A percentile compares a stretch with the other conserved stretches of the same genome.
phyloP scores from a whole-genome alignment of 139 green algal genomes.

The Chlamydomonas sphaeroides region DNA sequence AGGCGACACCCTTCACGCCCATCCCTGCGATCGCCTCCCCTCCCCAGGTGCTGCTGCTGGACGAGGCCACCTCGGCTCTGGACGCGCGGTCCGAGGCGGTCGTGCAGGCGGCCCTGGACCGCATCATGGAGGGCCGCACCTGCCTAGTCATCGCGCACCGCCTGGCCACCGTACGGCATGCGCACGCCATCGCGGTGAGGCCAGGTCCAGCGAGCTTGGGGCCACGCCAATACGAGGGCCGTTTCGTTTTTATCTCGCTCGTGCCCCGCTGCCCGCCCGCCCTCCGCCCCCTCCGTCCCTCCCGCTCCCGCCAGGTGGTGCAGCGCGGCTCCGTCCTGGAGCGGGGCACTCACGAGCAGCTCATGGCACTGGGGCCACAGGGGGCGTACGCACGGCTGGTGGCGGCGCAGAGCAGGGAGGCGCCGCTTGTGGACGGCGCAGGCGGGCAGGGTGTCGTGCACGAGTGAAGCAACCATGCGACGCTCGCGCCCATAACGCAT shows the following conservation, averaged over 20 bases:
- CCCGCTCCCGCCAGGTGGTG: conserved; percentile 50
- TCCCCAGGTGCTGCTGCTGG: conserved; percentile 47
- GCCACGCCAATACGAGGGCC: no score
- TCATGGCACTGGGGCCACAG: conserved; percentile 53
- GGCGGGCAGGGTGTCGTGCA: no score
- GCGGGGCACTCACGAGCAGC: conserved; percentile 68
- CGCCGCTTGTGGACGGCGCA: no score
- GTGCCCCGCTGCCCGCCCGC: neutral
- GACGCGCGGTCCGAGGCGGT: conserved; percentile 76
- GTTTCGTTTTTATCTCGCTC: neutral
- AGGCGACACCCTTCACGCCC: no score
- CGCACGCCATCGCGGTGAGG: conserved; percentile 81
- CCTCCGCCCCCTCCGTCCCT: no score
- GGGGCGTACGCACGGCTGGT: conserved; percentile 77
- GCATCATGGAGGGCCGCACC: conserved; percentile 78
- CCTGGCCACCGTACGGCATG: conserved; percentile 84
- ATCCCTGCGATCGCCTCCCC: no score
- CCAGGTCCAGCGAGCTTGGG: neutral
- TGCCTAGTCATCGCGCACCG: conserved; percentile 92
- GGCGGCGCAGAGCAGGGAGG: conserved; percentile 60
- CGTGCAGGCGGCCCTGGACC: conserved; percentile 74
- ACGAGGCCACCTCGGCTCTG: conserved; percentile 64
- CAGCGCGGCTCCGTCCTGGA: conserved; percentile 56
- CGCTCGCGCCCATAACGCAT: no score
- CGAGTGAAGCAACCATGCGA: no score